A percentile compares a stretch with the other conserved stretches of the same genome.
phyloP scores from a whole-genome alignment of 768 basidiomycete genomes.

The Cyathus striatus region DNA sequence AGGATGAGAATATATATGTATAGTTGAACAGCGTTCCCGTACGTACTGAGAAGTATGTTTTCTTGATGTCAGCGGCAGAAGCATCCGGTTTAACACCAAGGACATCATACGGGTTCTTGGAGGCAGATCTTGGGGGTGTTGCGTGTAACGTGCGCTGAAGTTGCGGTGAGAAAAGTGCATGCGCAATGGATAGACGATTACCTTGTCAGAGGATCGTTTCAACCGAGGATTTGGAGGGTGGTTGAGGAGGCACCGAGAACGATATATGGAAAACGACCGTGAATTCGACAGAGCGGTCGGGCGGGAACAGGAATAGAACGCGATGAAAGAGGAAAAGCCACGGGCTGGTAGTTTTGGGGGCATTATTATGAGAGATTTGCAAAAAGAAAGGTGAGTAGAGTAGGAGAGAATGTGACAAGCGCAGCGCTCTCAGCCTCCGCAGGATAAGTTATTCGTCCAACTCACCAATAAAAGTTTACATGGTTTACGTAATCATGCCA shows the following conservation, averaged over 20 bases:
- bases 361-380: no score
- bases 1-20: constrained; percentile 10
- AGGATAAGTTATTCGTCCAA: no score
- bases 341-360: constrained; percentile 44
- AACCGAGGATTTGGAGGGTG: constrained; percentile 10
- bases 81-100: constrained; percentile 86
- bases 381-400: no score
- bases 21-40: no score
- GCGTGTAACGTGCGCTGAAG: constrained; percentile 73
- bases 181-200: constrained; percentile 14
- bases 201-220: constrained; percentile 33
- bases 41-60: constrained; percentile 90
- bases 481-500: no score
- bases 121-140: constrained; percentile 46
- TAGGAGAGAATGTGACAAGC: no score
- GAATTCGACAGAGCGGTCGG: constrained; percentile 17
- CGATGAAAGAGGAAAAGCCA: constrained; percentile 49
- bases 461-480: no score
- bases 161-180: constrained; percentile 13
- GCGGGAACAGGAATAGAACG: constrained; percentile 53
- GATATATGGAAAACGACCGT: constrained; percentile 35
- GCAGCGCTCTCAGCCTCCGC: no score
- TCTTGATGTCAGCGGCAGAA: constrained; percentile 87
- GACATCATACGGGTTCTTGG: constrained; percentile 88
- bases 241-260: constrained; percentile 28